Evolutionary conservation across 1,284 basidiomycete genomes (phyloP), one percentile per base, ranked within the genome.

Genomic region (Ustilago bromivora): DNA sequence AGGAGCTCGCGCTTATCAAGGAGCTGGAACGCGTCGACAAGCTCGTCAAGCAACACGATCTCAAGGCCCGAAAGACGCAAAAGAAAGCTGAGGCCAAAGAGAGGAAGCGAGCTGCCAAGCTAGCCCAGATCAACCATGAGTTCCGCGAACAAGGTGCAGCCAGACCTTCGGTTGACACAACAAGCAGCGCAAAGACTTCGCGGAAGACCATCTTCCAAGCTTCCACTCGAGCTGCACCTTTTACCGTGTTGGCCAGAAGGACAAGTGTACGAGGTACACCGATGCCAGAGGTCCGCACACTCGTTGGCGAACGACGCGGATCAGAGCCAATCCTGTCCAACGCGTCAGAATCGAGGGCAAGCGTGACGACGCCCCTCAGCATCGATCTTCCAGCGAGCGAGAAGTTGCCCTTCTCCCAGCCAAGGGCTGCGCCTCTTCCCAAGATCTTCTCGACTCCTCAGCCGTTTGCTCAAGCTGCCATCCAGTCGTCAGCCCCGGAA

Each of bases 31-130:
- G 61, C 3, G 57, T 81, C 10, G 75, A 81, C 38, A 61, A 57
- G 51, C 67, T 82, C 54, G 81, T 82, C 23, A 64, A 69, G 41
- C 61, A 78, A 59, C 80, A 82, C 57, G 81, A 82, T 32, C 34
- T 56, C 43, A 80, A 78, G 58, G 61, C 71, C 12, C 41, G 51
- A 8, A 80, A 76, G 57, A 66, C 57, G 15, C 53, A 56, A 15
- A 64, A 78, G 46, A 67, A 78, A 56, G 60, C 49, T 3, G 43
- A 65, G 28, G 67, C 57, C 4, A 74, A 78, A 32, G 61, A 71
- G 43, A 58, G 58, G 6, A 71, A 71, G 55, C 57, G 66, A 0
- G 47, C 55, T 3, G 68, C 53, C 8, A 74, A 76, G 23, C 9
- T 66, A n/a, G 67, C 38, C 4, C 49, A 47, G 36, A 47, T 53